Base-by-base conservation (phyloP, 2,329 filamentous ascomycete species). In the Trichoderma aggressivum region DNA sequence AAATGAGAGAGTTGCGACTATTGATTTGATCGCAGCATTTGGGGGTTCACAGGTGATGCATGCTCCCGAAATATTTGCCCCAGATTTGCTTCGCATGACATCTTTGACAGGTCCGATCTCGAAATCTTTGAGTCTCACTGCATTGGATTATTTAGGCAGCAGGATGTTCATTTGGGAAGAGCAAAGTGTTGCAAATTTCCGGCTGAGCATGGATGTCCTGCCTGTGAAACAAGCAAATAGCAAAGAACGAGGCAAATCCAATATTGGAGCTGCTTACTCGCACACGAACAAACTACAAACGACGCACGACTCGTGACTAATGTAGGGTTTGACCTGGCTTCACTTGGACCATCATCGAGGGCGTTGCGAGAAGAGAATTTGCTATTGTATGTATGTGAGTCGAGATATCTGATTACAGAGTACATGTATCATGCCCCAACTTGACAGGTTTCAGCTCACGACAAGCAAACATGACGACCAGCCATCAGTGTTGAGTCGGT, bases 41-140 rank as follows among this genome's bases (percentile, higher is more conserved):
- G 28, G n/a, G 36, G 56, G 39, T 24, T 18, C 55, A 71, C 70
- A 69, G 43, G 7, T 28, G 3, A 28, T n/a, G 39, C 21, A 21
- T 14, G 36, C 30, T 34, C 39, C 60, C 62, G 36, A 60, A 39
- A 39, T 53, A 28, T 26, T 59, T 53, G 55, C 43, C 14, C 39
- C n/a, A 7, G 69, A 53, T 43, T n/a, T 64, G 30, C 24, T 21
- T 53, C 24, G 36, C 24, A 64, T 65, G 36, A 28, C 61, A 66
- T 16, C 36, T 60, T 63, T 65, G 64, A 67, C 70, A 67, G 63
- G 63, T 59, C 34, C 56, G 61, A 71, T 71, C 58, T 47, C 3
- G 30, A 71, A 55, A 56, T 62, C 28, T 32, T 11, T 11, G n/a
- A 43, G 59, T 63, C 32, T 58, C 59, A 70, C 50, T 24, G 58